These are phyloP conservation scores for Takakia lepidozioides DNA, from an alignment of 225 moss, liverwort and hornwort genomes.

Conservation along the genomic window DNA sequence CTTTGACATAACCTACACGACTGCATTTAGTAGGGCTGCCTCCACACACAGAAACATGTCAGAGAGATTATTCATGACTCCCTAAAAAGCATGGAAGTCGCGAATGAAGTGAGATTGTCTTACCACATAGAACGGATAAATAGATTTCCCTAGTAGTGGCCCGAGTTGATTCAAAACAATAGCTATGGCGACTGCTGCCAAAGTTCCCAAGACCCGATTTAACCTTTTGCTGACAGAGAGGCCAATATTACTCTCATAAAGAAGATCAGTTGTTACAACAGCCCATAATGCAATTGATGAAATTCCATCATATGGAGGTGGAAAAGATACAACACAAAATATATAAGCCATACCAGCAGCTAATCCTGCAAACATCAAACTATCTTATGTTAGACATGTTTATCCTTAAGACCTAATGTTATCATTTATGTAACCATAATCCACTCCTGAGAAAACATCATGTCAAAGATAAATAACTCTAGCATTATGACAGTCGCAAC, in stretches of 20 bases:
- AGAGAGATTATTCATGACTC: no score
- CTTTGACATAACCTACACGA: no score
- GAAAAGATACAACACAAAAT: conserved; percentile 23
- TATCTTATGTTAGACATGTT: no score
- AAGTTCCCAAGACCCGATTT: conserved; percentile 40
- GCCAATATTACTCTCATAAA: conserved; percentile 36
- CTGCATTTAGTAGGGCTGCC: no score
- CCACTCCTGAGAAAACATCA: no score
- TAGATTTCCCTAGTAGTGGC: conserved; percentile 14
- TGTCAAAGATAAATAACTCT: no score
- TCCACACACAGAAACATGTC: no score
- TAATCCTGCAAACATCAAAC: conserved; percentile 20
- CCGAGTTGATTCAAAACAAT: conserved; percentile 33
- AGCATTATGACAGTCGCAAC: no score
- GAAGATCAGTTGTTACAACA: conserved; percentile 36
- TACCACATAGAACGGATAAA: conserved; percentile 41
- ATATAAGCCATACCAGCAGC: conserved; percentile 33
- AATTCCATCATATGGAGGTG: conserved; percentile 17
- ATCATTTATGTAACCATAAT: no score
- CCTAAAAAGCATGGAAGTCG: conserved; percentile 34
- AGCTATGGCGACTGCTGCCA: conserved; percentile 34
- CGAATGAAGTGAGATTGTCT: conserved; percentile 13
- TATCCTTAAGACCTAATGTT: no score
- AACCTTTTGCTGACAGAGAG: conserved; percentile 43
- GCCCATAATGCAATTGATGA: conserved; percentile 29